Conservation (phyloP, 2,329 filamentous ascomycete genomes). For the Coleophoma cylindrospora region DNA sequence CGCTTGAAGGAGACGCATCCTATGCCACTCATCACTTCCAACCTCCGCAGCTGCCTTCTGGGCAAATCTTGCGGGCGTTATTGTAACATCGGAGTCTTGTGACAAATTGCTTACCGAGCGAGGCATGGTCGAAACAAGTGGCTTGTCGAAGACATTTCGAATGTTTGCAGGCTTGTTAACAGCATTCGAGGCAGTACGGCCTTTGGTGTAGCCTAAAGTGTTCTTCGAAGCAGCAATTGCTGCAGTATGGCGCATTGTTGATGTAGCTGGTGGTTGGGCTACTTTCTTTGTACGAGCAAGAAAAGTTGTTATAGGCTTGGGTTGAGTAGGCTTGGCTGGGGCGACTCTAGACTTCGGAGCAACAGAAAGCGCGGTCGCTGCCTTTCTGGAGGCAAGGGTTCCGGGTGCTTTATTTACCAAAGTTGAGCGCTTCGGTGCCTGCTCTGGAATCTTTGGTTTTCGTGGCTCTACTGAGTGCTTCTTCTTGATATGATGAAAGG, state of each 20-base stretch:
- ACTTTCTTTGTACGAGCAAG: conserved; percentile 26
- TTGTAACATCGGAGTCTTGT: conserved; percentile 36
- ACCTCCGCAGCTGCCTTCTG: conserved; percentile 19
- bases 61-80: conserved; percentile 42
- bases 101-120: conserved; percentile 28
- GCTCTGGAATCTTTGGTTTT: conserved; percentile 5
- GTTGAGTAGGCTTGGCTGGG: conserved; percentile 24
- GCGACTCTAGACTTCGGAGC: conserved; percentile 19
- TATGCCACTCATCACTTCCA: conserved; percentile 30
- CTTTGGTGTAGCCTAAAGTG: conserved; percentile 82
- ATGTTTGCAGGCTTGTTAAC: conserved; percentile 14
- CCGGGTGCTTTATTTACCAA: conserved; percentile 32
- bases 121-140: conserved; percentile 3
- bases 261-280: conserved; percentile 37
- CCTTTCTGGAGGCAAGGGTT: conserved; percentile 49
- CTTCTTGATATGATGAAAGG: conserved; percentile 26
- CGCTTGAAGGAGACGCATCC: conserved; percentile 51
- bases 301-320: conserved; percentile 25
- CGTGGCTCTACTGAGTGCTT: conserved; percentile 12
- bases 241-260: conserved; percentile 50
- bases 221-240: conserved; percentile 68
- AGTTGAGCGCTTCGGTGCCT: conserved; percentile 15
- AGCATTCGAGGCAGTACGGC: conserved; percentile 48
- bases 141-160: conserved; percentile 7
- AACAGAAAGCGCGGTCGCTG: conserved; percentile 47